These are phyloP conservation scores for Syncephalastrum contaminatum DNA, from an alignment of 371 early-diverging fungal species.

Conservation along the genomic window DNA sequence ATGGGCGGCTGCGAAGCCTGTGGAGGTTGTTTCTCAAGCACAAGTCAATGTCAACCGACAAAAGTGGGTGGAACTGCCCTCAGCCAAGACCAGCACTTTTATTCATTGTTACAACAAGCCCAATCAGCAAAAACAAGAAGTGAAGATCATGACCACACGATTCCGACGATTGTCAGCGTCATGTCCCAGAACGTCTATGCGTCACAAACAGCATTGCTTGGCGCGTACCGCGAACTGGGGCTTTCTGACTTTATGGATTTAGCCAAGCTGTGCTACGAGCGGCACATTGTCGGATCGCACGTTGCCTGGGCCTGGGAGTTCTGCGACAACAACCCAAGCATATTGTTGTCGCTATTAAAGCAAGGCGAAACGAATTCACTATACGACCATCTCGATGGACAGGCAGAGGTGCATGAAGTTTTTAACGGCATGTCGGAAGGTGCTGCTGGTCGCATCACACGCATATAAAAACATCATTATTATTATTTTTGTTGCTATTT, in stretches of 20 bases:
- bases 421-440: constrained; percentile 9
- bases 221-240: constrained; percentile 1
- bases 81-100: too few relatives aligned
- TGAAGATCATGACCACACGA: constrained; percentile 12
- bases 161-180: constrained; percentile 14
- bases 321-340: constrained; percentile 3
- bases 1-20: too few relatives aligned
- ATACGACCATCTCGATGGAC: constrained; percentile 14
- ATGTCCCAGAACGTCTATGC: constrained; percentile 16
- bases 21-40: too few relatives aligned
- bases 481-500: too few relatives aligned
- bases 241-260: constrained; percentile 13
- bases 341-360: background rate
- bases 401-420: constrained; percentile 17
- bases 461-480: background rate
- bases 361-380: background rate
- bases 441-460: constrained; percentile 9
- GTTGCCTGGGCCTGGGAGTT: constrained; percentile 20
- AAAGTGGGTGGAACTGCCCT: too few relatives aligned
- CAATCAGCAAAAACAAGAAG: too few relatives aligned
- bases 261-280: constrained; percentile 5
- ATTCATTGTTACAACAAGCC: too few relatives aligned
- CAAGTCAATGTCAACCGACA: too few relatives aligned
- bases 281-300: constrained; percentile 7
- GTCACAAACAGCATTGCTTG: constrained; percentile 14